Evolutionary conservation across 148 eudicot species (phyloP).

Genomic region (Polygonum maritimum): DNA sequence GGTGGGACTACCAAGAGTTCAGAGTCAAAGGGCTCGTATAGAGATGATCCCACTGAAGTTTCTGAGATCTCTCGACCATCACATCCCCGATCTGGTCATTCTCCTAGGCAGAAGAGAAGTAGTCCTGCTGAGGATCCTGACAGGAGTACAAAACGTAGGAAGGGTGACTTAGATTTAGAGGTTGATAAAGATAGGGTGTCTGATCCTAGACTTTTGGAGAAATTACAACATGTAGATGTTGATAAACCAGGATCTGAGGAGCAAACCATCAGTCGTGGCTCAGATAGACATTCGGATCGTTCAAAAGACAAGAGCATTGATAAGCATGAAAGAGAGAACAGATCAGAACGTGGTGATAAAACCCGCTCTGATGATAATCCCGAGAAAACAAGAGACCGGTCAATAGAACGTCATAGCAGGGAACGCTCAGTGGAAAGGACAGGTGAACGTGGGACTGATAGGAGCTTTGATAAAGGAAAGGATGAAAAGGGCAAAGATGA

Average conservation of each 20-base stretch:
- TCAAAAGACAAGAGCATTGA: slow-evolving; percentile 66
- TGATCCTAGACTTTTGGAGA: slow-evolving; percentile 39
- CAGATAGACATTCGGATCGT: slow-evolving; percentile 53
- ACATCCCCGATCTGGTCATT: slow-evolving; percentile 47
- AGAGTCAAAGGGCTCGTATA: slow-evolving; percentile 41
- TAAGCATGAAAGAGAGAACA: slow-evolving; percentile 66
- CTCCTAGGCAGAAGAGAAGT: slow-evolving; percentile 82
- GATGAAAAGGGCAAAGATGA: slow-evolving; percentile 88
- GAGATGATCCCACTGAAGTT: slow-evolving; percentile 54
- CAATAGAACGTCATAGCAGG: slow-evolving; percentile 78
- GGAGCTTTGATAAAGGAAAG: slow-evolving; percentile 53
- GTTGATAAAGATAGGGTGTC: slow-evolving; percentile 49
- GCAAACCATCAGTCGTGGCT: slow-evolving; percentile 24
- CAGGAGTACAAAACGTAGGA: slow-evolving; percentile 66
- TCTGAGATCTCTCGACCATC: slow-evolving; percentile 43
- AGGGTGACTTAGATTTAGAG: slow-evolving; percentile 60
- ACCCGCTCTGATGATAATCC: slow-evolving; percentile 56
- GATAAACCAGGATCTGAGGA: slow-evolving; percentile 60
- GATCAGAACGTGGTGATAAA: slow-evolving; percentile 62
- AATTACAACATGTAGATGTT: slow-evolving; percentile 32
- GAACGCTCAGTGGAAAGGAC: slow-evolving; percentile 76
- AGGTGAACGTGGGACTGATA: slow-evolving; percentile 57
- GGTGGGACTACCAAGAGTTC: slow-evolving; percentile 38
- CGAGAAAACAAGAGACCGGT: slow-evolving; percentile 70
- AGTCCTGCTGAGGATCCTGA: slow-evolving; percentile 84